Base-by-base conservation (phyloP, 2,329 filamentous ascomycete genomes). In the Dothistroma pini region DNA sequence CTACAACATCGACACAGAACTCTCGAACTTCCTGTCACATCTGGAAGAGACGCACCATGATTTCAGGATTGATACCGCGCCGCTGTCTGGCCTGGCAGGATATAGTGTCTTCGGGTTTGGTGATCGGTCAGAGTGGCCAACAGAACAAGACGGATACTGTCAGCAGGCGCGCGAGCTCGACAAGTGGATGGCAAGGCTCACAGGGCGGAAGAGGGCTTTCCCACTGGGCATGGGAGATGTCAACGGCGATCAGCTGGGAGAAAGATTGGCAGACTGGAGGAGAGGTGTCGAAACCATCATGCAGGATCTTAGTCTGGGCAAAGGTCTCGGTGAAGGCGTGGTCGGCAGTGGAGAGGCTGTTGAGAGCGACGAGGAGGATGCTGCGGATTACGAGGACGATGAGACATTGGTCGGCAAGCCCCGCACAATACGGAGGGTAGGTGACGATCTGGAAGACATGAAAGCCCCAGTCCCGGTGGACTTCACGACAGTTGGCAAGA, bases 111-210 rank as follows among this genome's bases (percentile, higher is more conserved):
- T 97, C 78, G 95, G 95, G 0, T 89, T 97, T 71, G 93, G 93
- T 19, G 93, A 97, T 74, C 86, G 84, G 64, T 90, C 96, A 73
- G 91, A 90, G 60, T 99, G 95, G 93, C 91, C 92, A 0, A 91
- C 89, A 0, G 92, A 96, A 76, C 85, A 88, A 61, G 90, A 95
- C 68, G 93, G 93, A 0, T 99, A 93, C 77, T 97, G 93, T 74
- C 92, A 91, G 64, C 93, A 97, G 74, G 93, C 93, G 1, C 90
- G 88, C 71, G 88, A 96, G 68, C 81, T 96, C 2, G 93, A 99
- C 74, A 92, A 87, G 73, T 97, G 95, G 93, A 90, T 99, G 89
- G 92, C 93, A n/a, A 96, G 92, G 73, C 78, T 99, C 70, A 96
- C 93, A 0, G 88, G 85, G 1, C 85, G 89, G 63, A 96, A 93